Evolutionary conservation across 78 protist genomes (phyloP).

Genomic region (Dictyostelium intermedium): DNA sequence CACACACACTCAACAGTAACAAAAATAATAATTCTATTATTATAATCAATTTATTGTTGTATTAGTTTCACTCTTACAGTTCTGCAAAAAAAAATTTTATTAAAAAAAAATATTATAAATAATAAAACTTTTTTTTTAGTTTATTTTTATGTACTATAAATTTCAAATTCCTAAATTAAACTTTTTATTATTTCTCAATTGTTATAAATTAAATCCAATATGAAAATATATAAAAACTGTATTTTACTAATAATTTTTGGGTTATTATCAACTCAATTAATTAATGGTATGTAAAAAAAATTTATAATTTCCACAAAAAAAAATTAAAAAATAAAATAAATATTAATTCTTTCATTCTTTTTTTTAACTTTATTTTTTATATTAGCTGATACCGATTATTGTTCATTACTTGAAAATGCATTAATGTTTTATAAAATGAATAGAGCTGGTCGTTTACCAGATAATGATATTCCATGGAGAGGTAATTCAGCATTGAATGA

Average conservation of each 20-base stretch:
- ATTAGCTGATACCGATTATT: background rate
- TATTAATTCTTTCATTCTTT: no score
- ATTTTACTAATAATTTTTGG: background rate
- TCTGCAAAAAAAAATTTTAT: background rate
- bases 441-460: conserved; percentile 49
- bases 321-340: background rate
- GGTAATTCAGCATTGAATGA: background rate
- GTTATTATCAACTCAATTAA: background rate
- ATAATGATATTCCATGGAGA: conserved; percentile 35
- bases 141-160: background rate
- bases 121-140: background rate
- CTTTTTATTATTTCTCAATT: background rate
- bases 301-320: background rate
- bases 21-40: background rate
- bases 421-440: conserved; percentile 34
- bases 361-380: background rate
- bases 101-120: background rate
- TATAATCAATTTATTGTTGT: background rate
- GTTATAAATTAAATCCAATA: background rate
- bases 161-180: background rate
- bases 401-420: background rate
- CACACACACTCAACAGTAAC: background rate
- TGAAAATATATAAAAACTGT: background rate
- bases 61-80: background rate
- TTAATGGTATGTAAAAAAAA: background rate